Evolutionary conservation across 495 filamentous ascomycete genomes (phyloP), one percentile per base, ranked within the genome.

Genomic region (Aspergillus ellipticus): DNA sequence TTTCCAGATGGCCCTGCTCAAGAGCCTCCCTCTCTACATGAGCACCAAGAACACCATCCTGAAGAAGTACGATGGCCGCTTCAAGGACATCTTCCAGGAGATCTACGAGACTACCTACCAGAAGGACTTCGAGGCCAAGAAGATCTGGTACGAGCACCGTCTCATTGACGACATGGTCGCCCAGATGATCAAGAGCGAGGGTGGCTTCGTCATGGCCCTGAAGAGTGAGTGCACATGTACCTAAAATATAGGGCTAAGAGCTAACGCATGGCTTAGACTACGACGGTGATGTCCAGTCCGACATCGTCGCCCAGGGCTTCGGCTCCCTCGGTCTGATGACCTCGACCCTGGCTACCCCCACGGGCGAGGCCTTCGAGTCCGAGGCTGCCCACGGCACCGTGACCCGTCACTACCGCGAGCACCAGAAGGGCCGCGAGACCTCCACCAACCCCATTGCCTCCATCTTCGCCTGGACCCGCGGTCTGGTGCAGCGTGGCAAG

Each of bases 151-250:
- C 70, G 94, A 98, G 86, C 94, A 98, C 77, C 87, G 94, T 62
- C 79, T 98, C 55, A 97, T 98, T 66, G 94, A 98, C 76, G 94
- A 98, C 77, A 98, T 98, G 94, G 94, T 98, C 54, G 94, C 94
- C 47, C 93, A 98, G 83, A 98, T 98, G 94, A 89, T 98, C 81
- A 98, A 98, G 85, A 89, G 85, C 74, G 85, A 87, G 63, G 91
- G 94, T 56, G 94, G 94, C 55, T 96, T 89, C 74, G 82, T 97
- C 71, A 98, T 98, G 82, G 94, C 94, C 56, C 81, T 98, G 66
- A 98, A 98, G 85, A 98, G 89, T 92, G 68, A 67, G 86, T 77
- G 16, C 24, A 3, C 7, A 16, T 28, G 6, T 24, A 9, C 10
- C 19, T 33, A 16, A 24, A 4, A 15, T n/a, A 35, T 42, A 42